A percentile compares a stretch with the other conserved stretches of the same genome.
phyloP scores from a whole-genome alignment of 768 basidiomycete species.

The Pisolithus orientalis region DNA sequence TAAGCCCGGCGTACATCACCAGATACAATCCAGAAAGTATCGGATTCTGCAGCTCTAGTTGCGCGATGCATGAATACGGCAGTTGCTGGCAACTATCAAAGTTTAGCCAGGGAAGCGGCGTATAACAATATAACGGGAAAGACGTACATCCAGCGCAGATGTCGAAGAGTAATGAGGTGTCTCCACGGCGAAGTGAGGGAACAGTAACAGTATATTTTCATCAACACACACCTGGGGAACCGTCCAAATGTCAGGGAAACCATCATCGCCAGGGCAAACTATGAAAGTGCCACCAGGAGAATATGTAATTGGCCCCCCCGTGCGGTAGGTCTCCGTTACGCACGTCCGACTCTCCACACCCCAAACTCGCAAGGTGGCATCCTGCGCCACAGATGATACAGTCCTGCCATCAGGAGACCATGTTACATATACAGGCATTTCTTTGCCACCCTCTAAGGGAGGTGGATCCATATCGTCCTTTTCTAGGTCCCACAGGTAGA shows the following conservation, averaged over 20 bases:
- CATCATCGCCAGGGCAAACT: not conserved
- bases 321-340: not conserved
- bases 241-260: not conserved
- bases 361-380: not conserved
- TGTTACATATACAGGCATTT: slow-evolving; percentile 3
- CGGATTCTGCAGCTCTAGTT: too few species aligned
- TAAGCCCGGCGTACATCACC: too few species aligned
- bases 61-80: too few species aligned
- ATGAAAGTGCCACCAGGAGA: not conserved
- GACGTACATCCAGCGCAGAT: too few species aligned
- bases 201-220: not conserved
- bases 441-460: slow-evolving; percentile 1
- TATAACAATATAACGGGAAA: too few species aligned
- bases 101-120: too few species aligned
- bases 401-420: slow-evolving; percentile 4
- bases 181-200: not conserved
- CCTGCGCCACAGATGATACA: not conserved
- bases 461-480: not conserved
- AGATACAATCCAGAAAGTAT: too few species aligned
- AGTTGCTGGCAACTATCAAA: too few species aligned
- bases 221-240: not conserved
- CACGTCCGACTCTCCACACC: not conserved
- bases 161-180: too few species aligned
- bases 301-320: not conserved
- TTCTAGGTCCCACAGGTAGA: slow-evolving; percentile 7